These are phyloP conservation scores for Claviceps humidiphila DNA, from an alignment of 2,329 filamentous ascomycete species.

Conservation along the genomic window DNA sequence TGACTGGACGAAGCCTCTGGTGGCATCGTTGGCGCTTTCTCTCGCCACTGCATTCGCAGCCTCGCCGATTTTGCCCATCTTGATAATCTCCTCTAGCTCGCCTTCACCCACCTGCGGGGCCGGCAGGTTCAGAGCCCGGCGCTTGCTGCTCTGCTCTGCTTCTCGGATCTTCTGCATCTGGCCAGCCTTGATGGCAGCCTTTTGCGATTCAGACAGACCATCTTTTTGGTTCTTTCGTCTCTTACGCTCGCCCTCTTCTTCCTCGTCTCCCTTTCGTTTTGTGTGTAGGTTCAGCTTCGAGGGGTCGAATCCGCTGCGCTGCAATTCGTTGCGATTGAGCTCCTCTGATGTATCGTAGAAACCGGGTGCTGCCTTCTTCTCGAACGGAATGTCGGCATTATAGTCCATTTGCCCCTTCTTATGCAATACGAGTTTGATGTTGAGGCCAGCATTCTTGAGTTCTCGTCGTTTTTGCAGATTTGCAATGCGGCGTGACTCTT, in stretches of 20 bases:
- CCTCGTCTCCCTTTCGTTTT: slow-evolving; percentile 92
- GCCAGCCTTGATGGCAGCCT: slow-evolving; percentile 82
- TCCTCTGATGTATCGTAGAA: slow-evolving; percentile 93
- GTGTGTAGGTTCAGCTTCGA: slow-evolving; percentile 80
- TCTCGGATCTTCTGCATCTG: slow-evolving; percentile 91
- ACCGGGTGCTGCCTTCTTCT: slow-evolving; percentile 75
- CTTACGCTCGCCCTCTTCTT: slow-evolving; percentile 69
- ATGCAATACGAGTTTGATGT: slow-evolving; percentile 82
- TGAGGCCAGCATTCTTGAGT: slow-evolving; percentile 94
- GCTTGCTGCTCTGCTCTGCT: slow-evolving; percentile 92
- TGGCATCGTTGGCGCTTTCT: slow-evolving; percentile 71
- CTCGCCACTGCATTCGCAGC: slow-evolving; percentile 63
- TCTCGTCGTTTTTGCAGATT: slow-evolving; percentile 90
- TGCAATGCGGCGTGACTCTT: slow-evolving; percentile 82
- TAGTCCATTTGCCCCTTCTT: slow-evolving; percentile 99
- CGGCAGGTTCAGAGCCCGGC: slow-evolving; percentile 69
- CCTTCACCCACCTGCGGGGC: slow-evolving; percentile 83
- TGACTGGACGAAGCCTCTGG: slow-evolving; percentile 72
- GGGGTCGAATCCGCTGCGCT: slow-evolving; percentile 78
- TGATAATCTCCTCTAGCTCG: slow-evolving; percentile 94
- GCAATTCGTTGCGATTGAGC: slow-evolving; percentile 63
- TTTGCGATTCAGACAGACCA: slow-evolving; percentile 61
- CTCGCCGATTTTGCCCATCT: slow-evolving; percentile 93
- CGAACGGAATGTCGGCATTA: slow-evolving; percentile 96
- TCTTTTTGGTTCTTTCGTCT: slow-evolving; percentile 81